A percentile compares a stretch with the other conserved stretches of the same genome.
Conservation (phyloP, 805 yeast species). For the Hanseniaspora guilliermondii region DNA sequence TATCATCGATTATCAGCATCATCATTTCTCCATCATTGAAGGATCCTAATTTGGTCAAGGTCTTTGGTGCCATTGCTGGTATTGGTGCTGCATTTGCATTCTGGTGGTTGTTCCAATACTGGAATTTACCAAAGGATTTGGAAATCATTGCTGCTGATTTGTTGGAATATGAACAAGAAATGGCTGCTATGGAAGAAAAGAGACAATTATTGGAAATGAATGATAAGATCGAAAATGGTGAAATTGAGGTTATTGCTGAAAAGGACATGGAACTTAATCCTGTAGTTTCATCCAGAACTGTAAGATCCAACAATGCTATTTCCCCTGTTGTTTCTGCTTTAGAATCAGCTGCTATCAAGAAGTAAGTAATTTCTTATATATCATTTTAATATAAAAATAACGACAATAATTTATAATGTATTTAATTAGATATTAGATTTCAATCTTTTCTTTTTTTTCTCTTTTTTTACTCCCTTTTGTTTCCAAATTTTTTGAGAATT, state of each 20-base stretch:
- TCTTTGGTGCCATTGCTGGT: conserved; percentile 32
- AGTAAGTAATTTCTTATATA: not conserved
- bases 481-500: too few relatives aligned
- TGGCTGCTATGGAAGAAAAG: conserved; percentile 7
- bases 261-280: conserved; percentile 11
- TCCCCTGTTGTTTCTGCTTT: conserved; percentile 13
- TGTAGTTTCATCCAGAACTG: not conserved
- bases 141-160: conserved; percentile 23
- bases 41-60: conserved; percentile 34
- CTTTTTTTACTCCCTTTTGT: too few relatives aligned
- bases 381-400: too few relatives aligned
- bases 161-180: conserved; percentile 22
- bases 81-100: conserved; percentile 28
- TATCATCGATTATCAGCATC: conserved; percentile 47
- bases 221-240: not conserved
- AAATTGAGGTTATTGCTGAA: not conserved
- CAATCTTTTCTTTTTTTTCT: not conserved
- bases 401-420: too few relatives aligned
- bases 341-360: conserved; percentile 8
- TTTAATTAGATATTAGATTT: too few relatives aligned
- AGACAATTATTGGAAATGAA: not conserved
- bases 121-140: conserved; percentile 33
- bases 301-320: not conserved
- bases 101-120: conserved; percentile 27
- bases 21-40: conserved; percentile 32